phyloP scores from a whole-genome alignment of 2,329 filamentous ascomycete species.

The Sclerotinia subarctica region DNA sequence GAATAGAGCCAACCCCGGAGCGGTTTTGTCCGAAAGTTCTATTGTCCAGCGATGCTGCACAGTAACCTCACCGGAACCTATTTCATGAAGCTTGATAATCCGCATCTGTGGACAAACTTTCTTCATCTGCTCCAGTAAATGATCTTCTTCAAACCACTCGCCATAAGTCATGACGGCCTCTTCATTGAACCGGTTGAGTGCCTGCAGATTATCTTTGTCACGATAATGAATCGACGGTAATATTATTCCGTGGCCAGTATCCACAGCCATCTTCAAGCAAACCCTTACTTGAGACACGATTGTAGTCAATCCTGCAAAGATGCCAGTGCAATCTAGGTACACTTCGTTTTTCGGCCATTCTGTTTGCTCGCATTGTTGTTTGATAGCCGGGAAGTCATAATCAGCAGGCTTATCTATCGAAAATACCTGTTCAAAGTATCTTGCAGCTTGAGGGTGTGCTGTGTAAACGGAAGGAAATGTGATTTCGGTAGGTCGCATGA shows the following conservation, averaged over 20 bases:
- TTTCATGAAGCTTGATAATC: slow-evolving; percentile 35
- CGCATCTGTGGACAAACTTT: slow-evolving; percentile 39
- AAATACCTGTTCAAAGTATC: slow-evolving; percentile 40
- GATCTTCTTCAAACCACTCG: slow-evolving; percentile 39
- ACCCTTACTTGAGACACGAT: slow-evolving; percentile 41
- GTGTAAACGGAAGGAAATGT: background rate
- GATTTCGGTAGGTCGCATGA: background rate
- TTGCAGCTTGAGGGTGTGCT: slow-evolving; percentile 6
- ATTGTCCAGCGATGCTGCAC: slow-evolving; percentile 34
- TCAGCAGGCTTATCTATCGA: slow-evolving; percentile 24
- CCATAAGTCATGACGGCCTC: slow-evolving; percentile 39
- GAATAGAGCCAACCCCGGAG: slow-evolving; percentile 33
- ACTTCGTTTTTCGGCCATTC: slow-evolving; percentile 32
- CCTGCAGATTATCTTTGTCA: slow-evolving; percentile 34
- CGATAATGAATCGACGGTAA: slow-evolving; percentile 40
- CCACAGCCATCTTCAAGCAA: slow-evolving; percentile 41
- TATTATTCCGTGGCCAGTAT: slow-evolving; percentile 36
- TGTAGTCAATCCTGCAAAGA: slow-evolving; percentile 38
- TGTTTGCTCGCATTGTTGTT: slow-evolving; percentile 30
- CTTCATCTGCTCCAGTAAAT: slow-evolving; percentile 33
- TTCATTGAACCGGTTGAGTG: slow-evolving; percentile 39
- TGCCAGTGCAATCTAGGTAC: slow-evolving; percentile 39
- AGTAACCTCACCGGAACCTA: slow-evolving; percentile 23
- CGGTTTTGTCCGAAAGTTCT: slow-evolving; percentile 25
- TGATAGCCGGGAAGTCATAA: slow-evolving; percentile 34